phyloP scores from a whole-genome alignment of 164 flowering plant species.

The Pachysandra terminalis region DNA sequence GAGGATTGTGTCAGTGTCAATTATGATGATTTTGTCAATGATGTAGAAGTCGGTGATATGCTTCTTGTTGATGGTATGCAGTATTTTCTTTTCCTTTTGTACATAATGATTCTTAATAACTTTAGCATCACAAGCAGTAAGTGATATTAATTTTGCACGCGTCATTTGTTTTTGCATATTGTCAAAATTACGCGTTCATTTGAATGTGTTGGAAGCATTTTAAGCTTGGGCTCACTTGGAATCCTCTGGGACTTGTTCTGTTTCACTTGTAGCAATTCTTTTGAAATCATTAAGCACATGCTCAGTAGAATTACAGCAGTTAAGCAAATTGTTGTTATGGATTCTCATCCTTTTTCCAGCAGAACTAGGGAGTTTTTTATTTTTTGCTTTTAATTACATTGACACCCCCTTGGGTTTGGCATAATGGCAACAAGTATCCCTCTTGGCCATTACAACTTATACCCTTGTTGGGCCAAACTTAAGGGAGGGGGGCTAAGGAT shows the following conservation, averaged over 20 bases:
- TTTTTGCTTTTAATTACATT: too few species aligned
- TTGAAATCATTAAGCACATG: neutral
- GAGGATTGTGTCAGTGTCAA: slow-evolving; percentile 91
- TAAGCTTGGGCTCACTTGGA: neutral
- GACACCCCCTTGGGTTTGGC: too few species aligned
- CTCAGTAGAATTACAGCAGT: neutral
- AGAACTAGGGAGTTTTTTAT: too few species aligned
- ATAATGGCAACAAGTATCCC: too few species aligned
- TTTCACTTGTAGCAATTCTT: neutral
- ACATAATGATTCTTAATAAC: neutral
- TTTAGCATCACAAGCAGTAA: neutral
- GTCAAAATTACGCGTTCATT: neutral
- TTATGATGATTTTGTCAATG: slow-evolving; percentile 96
- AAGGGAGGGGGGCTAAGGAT: too few species aligned
- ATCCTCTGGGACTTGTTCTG: neutral
- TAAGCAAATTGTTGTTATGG: neutral
- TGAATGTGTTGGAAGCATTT: neutral
- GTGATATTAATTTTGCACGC: neutral
- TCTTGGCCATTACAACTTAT: too few species aligned
- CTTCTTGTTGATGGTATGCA: slow-evolving; percentile 95
- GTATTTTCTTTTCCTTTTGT: slow-evolving; percentile 5
- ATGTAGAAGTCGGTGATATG: slow-evolving; percentile 95
- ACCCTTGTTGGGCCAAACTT: too few species aligned
- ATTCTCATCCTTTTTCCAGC: neutral
- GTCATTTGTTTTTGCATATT: too few species aligned